A percentile compares a stretch with the other conserved stretches of the same genome.
phyloP scores from a whole-genome alignment of 345 rosid species.

The Garcia nutans region DNA sequence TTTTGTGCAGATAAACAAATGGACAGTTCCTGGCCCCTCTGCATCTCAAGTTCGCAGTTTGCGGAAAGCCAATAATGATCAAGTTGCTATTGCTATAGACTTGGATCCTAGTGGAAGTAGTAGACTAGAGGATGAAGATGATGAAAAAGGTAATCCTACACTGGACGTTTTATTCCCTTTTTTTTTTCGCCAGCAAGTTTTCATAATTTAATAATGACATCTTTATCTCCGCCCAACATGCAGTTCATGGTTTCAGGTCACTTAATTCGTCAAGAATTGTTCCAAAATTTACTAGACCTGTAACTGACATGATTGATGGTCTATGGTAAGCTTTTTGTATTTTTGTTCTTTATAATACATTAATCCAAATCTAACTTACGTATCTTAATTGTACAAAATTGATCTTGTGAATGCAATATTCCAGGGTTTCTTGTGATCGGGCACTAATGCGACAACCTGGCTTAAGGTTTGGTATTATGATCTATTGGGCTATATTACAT shows the following conservation, averaged over 20 bases:
- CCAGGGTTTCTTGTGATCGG: constrained; percentile 95
- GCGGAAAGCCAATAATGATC: constrained; percentile 83
- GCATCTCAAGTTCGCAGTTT: constrained; percentile 84
- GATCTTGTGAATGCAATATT: constrained; percentile 1
- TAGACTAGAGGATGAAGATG: constrained; percentile 81
- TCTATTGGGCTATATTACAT: constrained; percentile 90
- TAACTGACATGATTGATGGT: constrained; percentile 81
- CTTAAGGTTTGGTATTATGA: constrained; percentile 75
- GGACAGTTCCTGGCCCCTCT: constrained; percentile 54
- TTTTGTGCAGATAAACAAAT: constrained; percentile 61
- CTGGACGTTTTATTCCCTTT: not conserved
- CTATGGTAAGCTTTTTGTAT: constrained; percentile 52
- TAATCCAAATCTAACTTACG: not conserved
- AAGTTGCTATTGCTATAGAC: constrained; percentile 85
- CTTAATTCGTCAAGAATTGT: constrained; percentile 75
- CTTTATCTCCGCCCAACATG: constrained; percentile 1
- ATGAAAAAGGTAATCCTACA: constrained; percentile 69
- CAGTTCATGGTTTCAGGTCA: constrained; percentile 95
- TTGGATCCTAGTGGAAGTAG: constrained; percentile 41
- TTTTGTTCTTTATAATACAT: constrained; percentile 6
- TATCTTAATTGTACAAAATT: constrained; percentile 2
- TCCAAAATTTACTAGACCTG: constrained; percentile 79
- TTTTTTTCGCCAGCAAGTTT: not conserved
- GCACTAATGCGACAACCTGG: constrained; percentile 90
- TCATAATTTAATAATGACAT: not conserved